Percentiles rank a stretch among this genome's conserved stretches.
phyloP scores from a whole-genome alignment of 2,329 filamentous ascomycete genomes.

The Aspergillus alliaceus region DNA sequence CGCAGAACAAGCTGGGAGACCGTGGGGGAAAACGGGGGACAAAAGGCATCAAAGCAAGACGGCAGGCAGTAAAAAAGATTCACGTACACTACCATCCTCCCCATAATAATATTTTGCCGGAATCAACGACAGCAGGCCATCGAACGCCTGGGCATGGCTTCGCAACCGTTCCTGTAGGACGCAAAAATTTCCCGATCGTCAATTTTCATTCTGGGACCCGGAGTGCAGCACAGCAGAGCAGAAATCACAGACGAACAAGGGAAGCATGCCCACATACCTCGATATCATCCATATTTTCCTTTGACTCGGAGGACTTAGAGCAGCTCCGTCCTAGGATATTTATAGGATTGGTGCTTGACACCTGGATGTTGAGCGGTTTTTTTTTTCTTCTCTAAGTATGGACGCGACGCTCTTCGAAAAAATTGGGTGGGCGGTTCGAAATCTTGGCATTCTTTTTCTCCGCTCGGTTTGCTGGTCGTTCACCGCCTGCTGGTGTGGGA shows the following conservation, averaged over 20 bases:
- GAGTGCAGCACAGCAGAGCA: not conserved
- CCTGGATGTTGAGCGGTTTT: conserved; percentile 12
- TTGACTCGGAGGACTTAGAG: conserved; percentile 4
- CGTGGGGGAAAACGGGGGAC: conserved; percentile 15
- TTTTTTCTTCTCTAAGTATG: conserved; percentile 13
- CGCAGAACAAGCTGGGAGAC: conserved; percentile 6
- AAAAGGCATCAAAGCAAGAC: conserved; percentile 9
- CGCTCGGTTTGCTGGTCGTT: conserved; percentile 24
- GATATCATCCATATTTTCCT: conserved; percentile 36
- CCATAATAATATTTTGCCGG: conserved; percentile 90
- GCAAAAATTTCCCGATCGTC: conserved; percentile 23
- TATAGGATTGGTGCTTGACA: conserved; percentile 7
- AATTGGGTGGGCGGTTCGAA: conserved; percentile 38
- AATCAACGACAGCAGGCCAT: conserved; percentile 82
- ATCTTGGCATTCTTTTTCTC: conserved; percentile 38
- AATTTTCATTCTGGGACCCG: conserved; percentile 12
- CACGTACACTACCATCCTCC: conserved; percentile 76
- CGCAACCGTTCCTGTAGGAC: conserved; percentile 46
- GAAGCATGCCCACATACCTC: conserved; percentile 33
- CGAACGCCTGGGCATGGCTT: conserved; percentile 71
- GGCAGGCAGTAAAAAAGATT: conserved; percentile 2
- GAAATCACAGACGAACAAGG: conserved; percentile 5
- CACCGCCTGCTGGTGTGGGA: conserved; percentile 16
- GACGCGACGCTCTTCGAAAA: conserved; percentile 35
- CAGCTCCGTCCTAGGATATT: not conserved